Evolutionary conservation across 2,329 filamentous ascomycete genomes (phyloP), one percentile per base, ranked within the genome.

Genomic region (Cercospora sesami): DNA sequence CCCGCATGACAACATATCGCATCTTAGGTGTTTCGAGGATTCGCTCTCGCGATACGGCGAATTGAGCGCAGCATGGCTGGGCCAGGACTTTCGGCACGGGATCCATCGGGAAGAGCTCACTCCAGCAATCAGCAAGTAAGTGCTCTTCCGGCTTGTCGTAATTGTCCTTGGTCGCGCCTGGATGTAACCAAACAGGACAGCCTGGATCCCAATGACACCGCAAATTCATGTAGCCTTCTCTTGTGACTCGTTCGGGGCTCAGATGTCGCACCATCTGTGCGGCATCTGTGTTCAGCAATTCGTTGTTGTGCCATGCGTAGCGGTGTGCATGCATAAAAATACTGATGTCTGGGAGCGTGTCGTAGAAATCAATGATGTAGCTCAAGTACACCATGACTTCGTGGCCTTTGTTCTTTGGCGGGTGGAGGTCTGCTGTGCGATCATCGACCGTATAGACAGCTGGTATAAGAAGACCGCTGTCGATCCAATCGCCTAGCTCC

Each of bases 11-110:
- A 21, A 86, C 79, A 73, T 86, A 89, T 57, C 84, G 82, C 26
- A 82, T 80, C 62, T 82, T 80, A 1, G 86, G 85, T 36, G 85
- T 83, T 1, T 82, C 79, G 9, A 80, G 83, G 63, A 90, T 86
- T 3, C 86, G 82, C 51, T 88, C 86, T 2, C 83, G 79, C 6
- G 84, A 86, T 3, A 90, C 77, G 8, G 87, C 88, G 73, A 90
- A 90, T 71, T 90, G 88, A 2, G 86, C 86, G 73, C 88, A 90
- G 75, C 87, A 90, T 3, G 87, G 85, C 71, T 89, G 86, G 1
- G 86, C 83, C 0, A 90, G 81, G 0, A 87, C 83, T 1, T 73
- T 71, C 0, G 83, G 83, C 1, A 85, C 78, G 10, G 79, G 77
- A 61, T 84, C 82, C 5, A 81, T 71, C 1, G 83, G 83, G 70